Conservation (phyloP, 164 flowering plant genomes). For the Umbilicus rupestris region DNA sequence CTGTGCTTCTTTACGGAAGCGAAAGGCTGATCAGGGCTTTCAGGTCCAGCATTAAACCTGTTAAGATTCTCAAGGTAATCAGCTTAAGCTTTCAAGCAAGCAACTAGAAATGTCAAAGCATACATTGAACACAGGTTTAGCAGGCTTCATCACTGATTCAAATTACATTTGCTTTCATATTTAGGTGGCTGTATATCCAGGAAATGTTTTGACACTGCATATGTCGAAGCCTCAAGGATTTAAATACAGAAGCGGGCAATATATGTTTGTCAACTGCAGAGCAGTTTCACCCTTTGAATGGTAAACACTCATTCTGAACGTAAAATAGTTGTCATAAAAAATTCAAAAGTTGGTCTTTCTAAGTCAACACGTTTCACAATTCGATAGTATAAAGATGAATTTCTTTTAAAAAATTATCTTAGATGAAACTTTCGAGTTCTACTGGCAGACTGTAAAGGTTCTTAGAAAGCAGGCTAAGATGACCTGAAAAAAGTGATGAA, state of each 20-base stretch:
- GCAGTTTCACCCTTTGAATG: slow-evolving; percentile 13
- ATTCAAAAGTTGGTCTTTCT: too few relatives aligned
- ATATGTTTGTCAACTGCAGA: slow-evolving; percentile 13
- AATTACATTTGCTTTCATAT: neutral
- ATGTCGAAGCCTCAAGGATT: slow-evolving; percentile 11
- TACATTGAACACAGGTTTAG: neutral
- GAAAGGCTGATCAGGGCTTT: slow-evolving; percentile 10
- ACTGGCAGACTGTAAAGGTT: neutral
- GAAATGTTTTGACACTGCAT: slow-evolving; percentile 12
- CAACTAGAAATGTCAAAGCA: neutral
- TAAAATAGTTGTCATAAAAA: neutral
- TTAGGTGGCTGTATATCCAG: slow-evolving; percentile 12
- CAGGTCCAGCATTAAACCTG: slow-evolving; percentile 10
- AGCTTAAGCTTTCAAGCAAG: neutral
- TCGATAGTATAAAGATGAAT: too few relatives aligned
- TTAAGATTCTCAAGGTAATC: slow-evolving; percentile 8
- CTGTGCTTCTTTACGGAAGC: neutral
- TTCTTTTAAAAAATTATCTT: too few relatives aligned
- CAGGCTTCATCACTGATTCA: neutral
- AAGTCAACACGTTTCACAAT: neutral
- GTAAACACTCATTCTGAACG: neutral
- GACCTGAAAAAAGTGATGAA: neutral
- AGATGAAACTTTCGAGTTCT: neutral
- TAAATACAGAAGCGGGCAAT: slow-evolving; percentile 12
- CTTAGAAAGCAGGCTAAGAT: too few relatives aligned